Base-by-base conservation (phyloP, 2,329 filamentous ascomycete genomes). In the Emmonsiellopsis sp. region DNA sequence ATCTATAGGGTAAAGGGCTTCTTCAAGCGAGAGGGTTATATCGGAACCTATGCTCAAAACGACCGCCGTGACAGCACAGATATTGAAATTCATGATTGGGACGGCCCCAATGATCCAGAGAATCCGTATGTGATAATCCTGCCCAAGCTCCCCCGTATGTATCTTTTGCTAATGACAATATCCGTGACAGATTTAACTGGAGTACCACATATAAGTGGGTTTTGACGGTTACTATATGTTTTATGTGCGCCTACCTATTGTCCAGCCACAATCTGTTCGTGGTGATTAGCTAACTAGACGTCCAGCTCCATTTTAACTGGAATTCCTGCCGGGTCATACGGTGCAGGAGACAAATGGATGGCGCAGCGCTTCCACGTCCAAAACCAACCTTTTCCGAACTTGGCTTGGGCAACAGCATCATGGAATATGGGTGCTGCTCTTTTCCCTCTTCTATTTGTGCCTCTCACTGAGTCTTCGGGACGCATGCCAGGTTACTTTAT, bases 401-500 rank as follows among this genome's bases (percentile, higher is more conserved):
- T 67, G 6, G 56, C 58, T 37, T 69, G 66, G 66, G 66, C 66
- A 3, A 69, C 66, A 1, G 61, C 60, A 0, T 66, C 64, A 2
- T 69, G 66, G 65, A 68, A 69, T 54, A 68, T 69, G 65, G 67
- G 67, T 1, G 67, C 67, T n/a, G 67, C 67, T 7, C 66, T 68
- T n/a, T 69, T 63, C 61, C 66, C 67, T 1, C 55, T 69, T 2
- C 63, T 69, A 14, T 69, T 69, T 53, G 66, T 69, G 6, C 67
- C 67, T 1, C 51, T 69, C n/a, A 69, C 66, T 1, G 66, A 76
- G 56, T 67, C 68, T 4, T 72, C 71, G 31, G 73, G 73, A 5
- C 68, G 74, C 2, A 67, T 72, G 60, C 69, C 69, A 4, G 73
- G 72, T 3, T 75, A 75, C 42, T 64, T 75, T 40, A 66, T 68